These are phyloP conservation scores for Diaporthe australafricana DNA, from an alignment of 2,329 filamentous ascomycete species.

Conservation along the genomic window DNA sequence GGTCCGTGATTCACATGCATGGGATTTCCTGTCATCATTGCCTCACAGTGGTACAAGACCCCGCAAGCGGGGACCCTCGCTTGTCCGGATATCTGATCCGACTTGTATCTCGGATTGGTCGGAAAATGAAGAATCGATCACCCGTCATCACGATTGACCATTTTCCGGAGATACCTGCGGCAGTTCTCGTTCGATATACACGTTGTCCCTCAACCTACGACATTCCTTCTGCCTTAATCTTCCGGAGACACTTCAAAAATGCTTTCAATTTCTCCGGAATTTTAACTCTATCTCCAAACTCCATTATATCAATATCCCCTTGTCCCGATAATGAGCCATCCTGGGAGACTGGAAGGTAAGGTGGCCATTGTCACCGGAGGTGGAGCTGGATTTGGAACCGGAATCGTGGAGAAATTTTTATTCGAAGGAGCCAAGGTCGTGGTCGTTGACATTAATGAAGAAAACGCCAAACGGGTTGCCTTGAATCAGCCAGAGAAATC, in stretches of 20 bases:
- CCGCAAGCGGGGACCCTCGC: not conserved
- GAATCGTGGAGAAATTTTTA: conserved; percentile 5
- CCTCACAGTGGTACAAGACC: not conserved
- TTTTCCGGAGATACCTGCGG: not conserved
- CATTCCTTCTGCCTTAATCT: not conserved
- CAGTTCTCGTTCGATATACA: not conserved
- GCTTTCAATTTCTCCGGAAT: not conserved
- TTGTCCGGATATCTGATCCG: not conserved
- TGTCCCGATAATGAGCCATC: not conserved
- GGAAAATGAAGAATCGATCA: not conserved
- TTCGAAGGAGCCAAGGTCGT: conserved; percentile 21
- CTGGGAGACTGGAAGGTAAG: not conserved
- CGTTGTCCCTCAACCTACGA: not conserved
- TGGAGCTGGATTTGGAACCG: not conserved
- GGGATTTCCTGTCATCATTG: not conserved
- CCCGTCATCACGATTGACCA: not conserved
- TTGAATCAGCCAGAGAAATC: not conserved
- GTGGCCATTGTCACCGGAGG: not conserved
- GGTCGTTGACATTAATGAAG: conserved; percentile 11
- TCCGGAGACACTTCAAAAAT: not conserved
- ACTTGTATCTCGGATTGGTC: not conserved
- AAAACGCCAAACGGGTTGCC: not conserved
- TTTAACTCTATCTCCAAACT: not conserved
- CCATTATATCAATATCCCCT: not conserved
- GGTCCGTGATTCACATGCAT: not conserved